phyloP scores from a whole-genome alignment of 106 monocot species.

The Dioscorea dumetorum region DNA sequence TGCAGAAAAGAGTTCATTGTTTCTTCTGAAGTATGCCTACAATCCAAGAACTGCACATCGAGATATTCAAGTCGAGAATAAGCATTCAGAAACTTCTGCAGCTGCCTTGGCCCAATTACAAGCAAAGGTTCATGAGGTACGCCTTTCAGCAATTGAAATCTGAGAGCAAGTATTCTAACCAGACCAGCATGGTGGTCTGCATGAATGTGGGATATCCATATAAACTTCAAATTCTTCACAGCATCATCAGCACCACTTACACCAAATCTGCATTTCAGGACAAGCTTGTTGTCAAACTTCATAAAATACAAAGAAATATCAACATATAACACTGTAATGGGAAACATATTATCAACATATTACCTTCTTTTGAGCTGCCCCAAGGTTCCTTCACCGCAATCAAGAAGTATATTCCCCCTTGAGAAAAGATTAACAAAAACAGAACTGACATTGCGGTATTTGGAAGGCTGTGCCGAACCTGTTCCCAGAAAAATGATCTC shows the following conservation, averaged over 20 bases:
- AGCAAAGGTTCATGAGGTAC: conserved; percentile 66
- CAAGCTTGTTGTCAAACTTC: not conserved
- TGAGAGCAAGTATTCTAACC: conserved; percentile 66
- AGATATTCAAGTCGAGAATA: conserved; percentile 90
- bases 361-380: conserved; percentile 94
- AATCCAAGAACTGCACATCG: conserved; percentile 88
- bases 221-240: conserved; percentile 56
- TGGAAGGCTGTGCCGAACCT: conserved; percentile 95
- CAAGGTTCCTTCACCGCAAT: conserved; percentile 97
- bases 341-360: not conserved
- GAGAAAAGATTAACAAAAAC: conserved; percentile 84
- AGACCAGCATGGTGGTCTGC: conserved; percentile 97
- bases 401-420: conserved; percentile 81
- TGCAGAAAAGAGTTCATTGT: conserved; percentile 17
- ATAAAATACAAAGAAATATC: not conserved
- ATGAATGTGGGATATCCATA: conserved; percentile 98
- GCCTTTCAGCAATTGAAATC: conserved; percentile 52
- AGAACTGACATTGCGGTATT: conserved; percentile 95
- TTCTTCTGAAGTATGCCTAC: conserved; percentile 64
- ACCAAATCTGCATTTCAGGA: conserved; percentile 62
- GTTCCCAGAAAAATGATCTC: conserved; percentile 89
- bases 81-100: conserved; percentile 87
- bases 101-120: conserved; percentile 79
- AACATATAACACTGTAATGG: too few species aligned
- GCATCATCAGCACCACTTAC: conserved; percentile 78